Evolutionary conservation across 1,284 basidiomycete species (phyloP), one percentile per base, ranked within the genome.

Genomic region (Xanthoconium separans): DNA sequence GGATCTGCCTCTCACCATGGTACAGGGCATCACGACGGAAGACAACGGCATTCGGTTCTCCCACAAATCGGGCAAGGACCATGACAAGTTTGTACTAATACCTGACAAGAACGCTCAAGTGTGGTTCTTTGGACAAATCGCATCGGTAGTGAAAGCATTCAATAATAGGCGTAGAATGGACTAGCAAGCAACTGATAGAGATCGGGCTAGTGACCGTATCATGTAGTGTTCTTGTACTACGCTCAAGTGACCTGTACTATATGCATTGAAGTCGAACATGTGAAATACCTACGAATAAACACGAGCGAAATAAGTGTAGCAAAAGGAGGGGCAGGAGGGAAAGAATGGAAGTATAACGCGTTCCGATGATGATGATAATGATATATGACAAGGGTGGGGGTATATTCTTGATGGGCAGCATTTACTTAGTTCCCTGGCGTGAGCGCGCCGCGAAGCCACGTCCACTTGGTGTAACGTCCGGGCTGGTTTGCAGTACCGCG

Each of bases 21-120:
- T 99, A 4, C 88, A 91, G 68, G 92, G 91, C 30, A 87, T 99
- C 44, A 91, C 87, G 2, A 85, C 93, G 34, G 95, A 97, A 68
- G 85, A 93, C 64, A 91, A 84, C 10, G 95, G 95, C 1, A 91
- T 98, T 63, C 85, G 87, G 6, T 89, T 99, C 67, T 85, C 87
- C 11, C 83, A 90, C 72, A 91, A 89, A 63, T 73, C 77, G 4
- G 89, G 88, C 52, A 82, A 77, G 61, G 86, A 85, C 54, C 77
- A 83, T 51, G 86, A 91, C 72, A 85, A 80, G 64, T 91, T 89
- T 68, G 79, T 89, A n/a, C 76, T 83, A 63, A 86, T 91, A 62
- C 81, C 85, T 4, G 88, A 91, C 71, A 87, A 87, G 67, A 72
- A 73, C 30, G 81, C 87, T 6, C 87, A 88, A 70, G 76, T 77